Base-by-base conservation (phyloP, 2,329 filamentous ascomycete species). In the Aureobasidium sp. region DNA sequence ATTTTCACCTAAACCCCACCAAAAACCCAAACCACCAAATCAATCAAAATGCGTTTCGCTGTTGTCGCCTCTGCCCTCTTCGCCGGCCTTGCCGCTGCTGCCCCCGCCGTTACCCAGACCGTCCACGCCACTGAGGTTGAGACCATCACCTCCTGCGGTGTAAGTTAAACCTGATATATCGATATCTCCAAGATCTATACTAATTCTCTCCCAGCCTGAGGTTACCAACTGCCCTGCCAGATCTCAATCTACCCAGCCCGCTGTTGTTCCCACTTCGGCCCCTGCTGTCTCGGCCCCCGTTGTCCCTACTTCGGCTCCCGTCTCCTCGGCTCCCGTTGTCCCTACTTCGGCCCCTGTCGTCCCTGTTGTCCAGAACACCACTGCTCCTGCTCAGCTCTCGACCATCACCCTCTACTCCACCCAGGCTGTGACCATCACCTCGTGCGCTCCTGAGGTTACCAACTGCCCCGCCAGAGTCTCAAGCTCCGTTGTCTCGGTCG, bases 401-500 rank as follows among this genome's bases (percentile, higher is more conserved):
- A 50, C 59, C n/a, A 53, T 57, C 37, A 66, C 65, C 35, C 57
- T 66, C 29, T 67, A 67, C 65, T 62, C 62, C 62, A 69, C 68
- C 43, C 38, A 64, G n/a, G 54, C 63, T 9, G 67, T 74, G 58
- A 77, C 75, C 42, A 67, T 75, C 65, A 73, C 70, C 60, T 69
- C 72, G 65, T 75, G 74, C 65, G 72, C 69, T 9, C 67, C 72
- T 27, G 68, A 67, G 45, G 70, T 73, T 23, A 71, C 69, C 38
- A 65, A 71, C 66, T 76, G 74, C 64, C 73, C 74, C 23, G 69
- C 67, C 21, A 8, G 23, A 29, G 27, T 29, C n/a, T n/a, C n/a
- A n/a, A 40, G 29, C 29, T 29, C 27, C 27, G 9, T 54, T 5
- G 17, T 46, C 21, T 15, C 51, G 17, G 58, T 57, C 25, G 60